Base-by-base conservation (phyloP, 2,329 filamentous ascomycete species). In the Niveomyces coronatus region DNA sequence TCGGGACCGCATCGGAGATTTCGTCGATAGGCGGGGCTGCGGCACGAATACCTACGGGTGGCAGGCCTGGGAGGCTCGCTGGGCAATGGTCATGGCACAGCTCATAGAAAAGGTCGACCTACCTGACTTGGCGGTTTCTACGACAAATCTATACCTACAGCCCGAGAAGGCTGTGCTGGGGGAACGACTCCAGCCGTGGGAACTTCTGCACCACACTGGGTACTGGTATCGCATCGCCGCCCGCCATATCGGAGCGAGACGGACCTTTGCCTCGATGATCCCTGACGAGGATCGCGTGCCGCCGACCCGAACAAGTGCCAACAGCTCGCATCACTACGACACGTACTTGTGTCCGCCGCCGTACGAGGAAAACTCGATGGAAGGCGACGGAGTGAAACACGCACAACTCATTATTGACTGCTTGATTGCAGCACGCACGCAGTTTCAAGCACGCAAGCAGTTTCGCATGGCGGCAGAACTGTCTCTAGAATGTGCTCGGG, bases 1-100 rank as follows among this genome's bases (percentile, higher is more conserved):
- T 57, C 76, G 80, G 44, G 72, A 79, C 39, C 76, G 81, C 40
- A 78, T 89, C 46, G 71, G 70, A 39, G 82, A 85, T 49, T 74
- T 95, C 37, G 67, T 95, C 13, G 85, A 94, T 52, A 74, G 84
- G 14, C 78, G 82, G 47, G 88, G 87, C 4, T 85, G 85, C 49
- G 89, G 89, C 1, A 87, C 85, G 3, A 76, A 78, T 22, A 94
- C 85, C 47, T 96, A 96, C 56, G 85, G 86, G 5, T 96, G 88
- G 85, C 76, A 86, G 52, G 88, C 89, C 2, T 98, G 89, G 88
- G 83, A 94, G 61, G 79, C 85, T 28, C 74, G 84, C 40, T 81
- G 76, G 76, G 70, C 74, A 13, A 64, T 63, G 16, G 61, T 76
- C 10, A 80, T 81, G 76, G 76, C 74, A 3, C 65, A 74, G 31